Percentiles rank a stretch among this genome's conserved stretches.
phyloP scores from a whole-genome alignment of 1,284 basidiomycete genomes.

The Cutaneotrichosporon cutaneum region DNA sequence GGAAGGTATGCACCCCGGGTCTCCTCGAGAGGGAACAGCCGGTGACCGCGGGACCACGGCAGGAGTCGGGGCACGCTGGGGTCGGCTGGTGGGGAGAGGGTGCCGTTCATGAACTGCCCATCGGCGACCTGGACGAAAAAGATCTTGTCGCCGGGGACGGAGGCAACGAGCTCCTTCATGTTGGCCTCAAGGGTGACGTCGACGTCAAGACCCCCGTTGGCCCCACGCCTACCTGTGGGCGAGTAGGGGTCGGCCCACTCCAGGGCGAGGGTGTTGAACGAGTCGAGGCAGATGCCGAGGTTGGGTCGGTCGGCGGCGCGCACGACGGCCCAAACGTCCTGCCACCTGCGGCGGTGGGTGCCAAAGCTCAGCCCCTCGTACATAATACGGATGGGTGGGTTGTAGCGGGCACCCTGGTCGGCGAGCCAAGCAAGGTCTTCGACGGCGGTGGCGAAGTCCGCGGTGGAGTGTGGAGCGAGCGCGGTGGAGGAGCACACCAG shows the following conservation, averaged over 20 bases:
- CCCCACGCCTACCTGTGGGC: neutral
- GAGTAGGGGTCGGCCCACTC: conserved; percentile 14
- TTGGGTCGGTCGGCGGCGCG: conserved; percentile 9
- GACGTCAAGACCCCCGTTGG: neutral
- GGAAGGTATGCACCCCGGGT: conserved; percentile 11
- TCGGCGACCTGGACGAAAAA: conserved; percentile 14
- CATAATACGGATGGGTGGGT: conserved; percentile 2
- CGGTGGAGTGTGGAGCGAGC: neutral
- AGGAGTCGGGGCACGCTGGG: conserved; percentile 3
- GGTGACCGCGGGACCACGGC: conserved; percentile 5
- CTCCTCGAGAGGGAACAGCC: conserved; percentile 11
- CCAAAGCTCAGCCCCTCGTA: conserved; percentile 13
- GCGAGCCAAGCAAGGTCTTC: conserved; percentile 13
- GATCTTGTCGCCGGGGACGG: conserved; percentile 5
- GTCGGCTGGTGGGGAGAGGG: neutral
- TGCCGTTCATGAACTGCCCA: conserved; percentile 7
- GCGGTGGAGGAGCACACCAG: conserved; percentile 9
- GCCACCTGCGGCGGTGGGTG: conserved; percentile 12
- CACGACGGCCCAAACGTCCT: conserved; percentile 12
- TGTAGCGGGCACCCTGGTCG: neutral
- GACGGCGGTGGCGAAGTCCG: neutral
- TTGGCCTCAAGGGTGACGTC: neutral
- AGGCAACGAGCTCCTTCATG: conserved; percentile 1
- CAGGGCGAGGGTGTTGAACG: conserved; percentile 14
- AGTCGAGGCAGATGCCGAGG: conserved; percentile 15